Base-by-base conservation (phyloP, 2,329 filamentous ascomycete genomes). In the Colletotrichum higginsianum region DNA sequence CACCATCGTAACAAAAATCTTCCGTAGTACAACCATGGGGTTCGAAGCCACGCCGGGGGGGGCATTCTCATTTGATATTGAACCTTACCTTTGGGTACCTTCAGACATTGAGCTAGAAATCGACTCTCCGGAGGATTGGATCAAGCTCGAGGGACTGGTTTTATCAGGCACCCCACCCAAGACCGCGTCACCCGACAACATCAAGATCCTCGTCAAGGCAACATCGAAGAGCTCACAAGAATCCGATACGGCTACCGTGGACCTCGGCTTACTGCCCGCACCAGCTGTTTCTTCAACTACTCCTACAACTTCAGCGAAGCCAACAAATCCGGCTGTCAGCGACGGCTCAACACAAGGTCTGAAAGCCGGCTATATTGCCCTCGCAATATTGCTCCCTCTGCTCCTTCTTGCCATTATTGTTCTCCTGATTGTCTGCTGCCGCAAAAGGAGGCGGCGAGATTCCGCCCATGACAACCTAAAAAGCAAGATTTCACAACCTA, bases 131-230 rank as follows among this genome's bases (percentile, higher is more conserved):
- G 75, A 82, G 23, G 75, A 82, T 30, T 89, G 87, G 87, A 77
- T 89, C 5, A 78, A 79, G 3, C 78, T 84, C 11, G 75, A 84
- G 18, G 77, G 78, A 0, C 75, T 83, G 49, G 81, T 79, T 4
- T 74, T 88, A 7, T 81, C 79, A 0, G 86, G 86, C 1, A 77
- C 78, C 18, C 80, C 83, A 1, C 86, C 86, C 0, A 77, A 74
- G 9, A 78, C 78, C 3, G 77, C 80, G 2, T 75, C 75, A 4
- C 73, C 76, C 8, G 74, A 77, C 5, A 67, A 75, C 0, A 71
- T 80, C 30, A 72, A 72, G 1, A 61, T 82, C 16, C 73, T 75
- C 3, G 71, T 82, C 26, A 72, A 75, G 75, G 83, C 75, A 49
- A 79, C 70, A 61, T 83, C 73, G 62, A 83, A 78, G 47, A 79